These are phyloP conservation scores for Tetramitus jugosus DNA, from an alignment of 208 protist genomes.

Conservation along the genomic window DNA sequence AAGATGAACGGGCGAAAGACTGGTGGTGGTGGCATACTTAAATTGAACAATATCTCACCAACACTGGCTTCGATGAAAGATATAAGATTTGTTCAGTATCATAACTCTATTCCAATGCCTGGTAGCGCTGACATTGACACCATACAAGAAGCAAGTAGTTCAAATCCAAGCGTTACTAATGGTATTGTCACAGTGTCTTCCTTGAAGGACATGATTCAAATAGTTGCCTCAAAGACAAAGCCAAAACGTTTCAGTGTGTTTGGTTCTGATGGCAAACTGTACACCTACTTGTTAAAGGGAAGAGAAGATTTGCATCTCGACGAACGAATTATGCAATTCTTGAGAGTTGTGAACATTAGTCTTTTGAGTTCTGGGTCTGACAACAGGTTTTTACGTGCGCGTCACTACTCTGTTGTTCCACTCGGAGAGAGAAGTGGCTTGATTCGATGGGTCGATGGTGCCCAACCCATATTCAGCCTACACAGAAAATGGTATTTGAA, in stretches of 20 bases:
- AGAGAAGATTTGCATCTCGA: conserved; percentile 53
- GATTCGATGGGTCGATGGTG: conserved; percentile 45
- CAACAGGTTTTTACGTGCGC: not conserved
- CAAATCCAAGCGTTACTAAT: not conserved
- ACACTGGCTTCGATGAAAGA: conserved; percentile 24
- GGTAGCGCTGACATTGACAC: too few relatives aligned
- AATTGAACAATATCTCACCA: conserved; percentile 14
- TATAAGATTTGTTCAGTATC: not conserved
- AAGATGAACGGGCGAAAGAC: too few relatives aligned
- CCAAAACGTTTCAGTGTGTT: conserved; percentile 46
- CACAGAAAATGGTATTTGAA: conserved; percentile 18
- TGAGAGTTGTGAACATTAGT: conserved; percentile 33
- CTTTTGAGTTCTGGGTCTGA: conserved; percentile 10
- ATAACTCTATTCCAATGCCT: too few relatives aligned
- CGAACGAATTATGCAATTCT: conserved; percentile 54
- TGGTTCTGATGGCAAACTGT: conserved; percentile 39
- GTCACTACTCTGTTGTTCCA: conserved; percentile 42
- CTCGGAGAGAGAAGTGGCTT: conserved; percentile 41
- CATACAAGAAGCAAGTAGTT: too few relatives aligned
- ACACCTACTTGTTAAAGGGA: conserved; percentile 53
- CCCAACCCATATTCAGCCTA: conserved; percentile 33
- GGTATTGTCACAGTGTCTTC: conserved; percentile 4
- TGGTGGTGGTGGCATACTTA: conserved; percentile 11
- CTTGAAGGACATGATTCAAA: conserved; percentile 8
- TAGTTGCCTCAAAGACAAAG: conserved; percentile 47